Evolutionary conservation across 1,284 basidiomycete species (phyloP).

Genomic region (Cystobasidiaceae sp.): DNA sequence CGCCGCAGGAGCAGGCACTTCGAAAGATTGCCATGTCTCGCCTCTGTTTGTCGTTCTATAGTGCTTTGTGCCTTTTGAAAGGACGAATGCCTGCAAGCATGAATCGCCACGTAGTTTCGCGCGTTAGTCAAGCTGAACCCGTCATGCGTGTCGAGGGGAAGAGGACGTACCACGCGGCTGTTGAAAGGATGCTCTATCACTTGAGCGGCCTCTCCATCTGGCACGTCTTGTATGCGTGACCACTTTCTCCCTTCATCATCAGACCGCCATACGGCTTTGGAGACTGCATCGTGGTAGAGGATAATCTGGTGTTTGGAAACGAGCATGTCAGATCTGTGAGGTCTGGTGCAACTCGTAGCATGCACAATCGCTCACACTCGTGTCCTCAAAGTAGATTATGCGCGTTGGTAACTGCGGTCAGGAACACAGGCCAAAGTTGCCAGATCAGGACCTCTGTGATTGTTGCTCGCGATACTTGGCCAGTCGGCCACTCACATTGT

Average conservation of each 20-base stretch:
- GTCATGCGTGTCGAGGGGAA: background rate
- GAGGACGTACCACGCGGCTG: slow-evolving; percentile 60
- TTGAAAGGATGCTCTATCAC: slow-evolving; percentile 85
- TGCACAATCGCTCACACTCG: slow-evolving; percentile 54
- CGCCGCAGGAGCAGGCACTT: slow-evolving; percentile 61
- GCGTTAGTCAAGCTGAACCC: background rate
- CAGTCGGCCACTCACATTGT: slow-evolving; percentile 60
- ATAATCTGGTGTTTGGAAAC: slow-evolving; percentile 55
- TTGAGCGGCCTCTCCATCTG: slow-evolving; percentile 59
- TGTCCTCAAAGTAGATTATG: slow-evolving; percentile 90
- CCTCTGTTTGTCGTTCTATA: slow-evolving; percentile 82
- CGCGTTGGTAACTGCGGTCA: slow-evolving; percentile 54
- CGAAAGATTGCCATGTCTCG: slow-evolving; percentile 73
- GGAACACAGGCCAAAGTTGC: background rate
- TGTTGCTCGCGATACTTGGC: no score
- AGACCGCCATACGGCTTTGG: slow-evolving; percentile 69
- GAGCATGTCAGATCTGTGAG: background rate
- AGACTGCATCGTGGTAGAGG: slow-evolving; percentile 71
- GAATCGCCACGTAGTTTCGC: no score
- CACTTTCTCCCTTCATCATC: slow-evolving; percentile 86
- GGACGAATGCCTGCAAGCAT: slow-evolving; percentile 65
- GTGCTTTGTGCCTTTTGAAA: slow-evolving; percentile 66
- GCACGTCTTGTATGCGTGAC: slow-evolving; percentile 60
- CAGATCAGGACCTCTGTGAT: background rate
- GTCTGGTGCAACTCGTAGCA: background rate